Percentiles rank a stretch among this genome's conserved stretches.
Conservation (phyloP, 768 basidiomycete genomes). For the Suillus decipiens region DNA sequence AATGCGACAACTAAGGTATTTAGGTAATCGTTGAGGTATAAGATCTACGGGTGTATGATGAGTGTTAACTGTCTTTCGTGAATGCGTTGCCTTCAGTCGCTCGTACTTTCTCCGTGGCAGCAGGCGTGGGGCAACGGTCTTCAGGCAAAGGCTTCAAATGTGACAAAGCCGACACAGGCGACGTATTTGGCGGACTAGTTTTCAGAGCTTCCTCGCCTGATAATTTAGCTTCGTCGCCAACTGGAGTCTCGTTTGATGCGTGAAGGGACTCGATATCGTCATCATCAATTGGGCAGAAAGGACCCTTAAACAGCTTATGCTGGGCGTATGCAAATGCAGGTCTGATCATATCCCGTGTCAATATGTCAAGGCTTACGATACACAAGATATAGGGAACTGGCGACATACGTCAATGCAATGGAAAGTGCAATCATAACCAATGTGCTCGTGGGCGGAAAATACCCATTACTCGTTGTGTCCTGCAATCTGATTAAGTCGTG, state of each 20-base stretch:
- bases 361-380: background rate
- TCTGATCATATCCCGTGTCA: slow-evolving; percentile 30
- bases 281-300: slow-evolving; percentile 42
- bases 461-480: slow-evolving; percentile 51
- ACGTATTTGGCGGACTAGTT: slow-evolving; percentile 18
- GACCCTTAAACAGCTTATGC: slow-evolving; percentile 50
- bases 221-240: slow-evolving; percentile 22
- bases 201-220: slow-evolving; percentile 15
- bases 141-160: background rate
- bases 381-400: background rate
- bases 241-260: slow-evolving; percentile 24
- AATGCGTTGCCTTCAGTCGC: background rate
- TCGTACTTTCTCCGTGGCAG: background rate
- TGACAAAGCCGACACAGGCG: slow-evolving; percentile 1
- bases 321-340: slow-evolving; percentile 56
- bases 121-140: background rate
- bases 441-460: slow-evolving; percentile 51
- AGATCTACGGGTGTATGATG: background rate
- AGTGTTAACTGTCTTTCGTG: background rate
- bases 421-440: slow-evolving; percentile 55
- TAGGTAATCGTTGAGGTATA: background rate
- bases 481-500: slow-evolving; percentile 23
- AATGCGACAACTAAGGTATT: slow-evolving; percentile 7
- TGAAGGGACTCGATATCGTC: slow-evolving; percentile 29
- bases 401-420: slow-evolving; percentile 54